Evolutionary conservation across 257 asterid genomes (phyloP), one percentile per base, ranked within the genome.

Genomic region (Nicotiana noctiflora): DNA sequence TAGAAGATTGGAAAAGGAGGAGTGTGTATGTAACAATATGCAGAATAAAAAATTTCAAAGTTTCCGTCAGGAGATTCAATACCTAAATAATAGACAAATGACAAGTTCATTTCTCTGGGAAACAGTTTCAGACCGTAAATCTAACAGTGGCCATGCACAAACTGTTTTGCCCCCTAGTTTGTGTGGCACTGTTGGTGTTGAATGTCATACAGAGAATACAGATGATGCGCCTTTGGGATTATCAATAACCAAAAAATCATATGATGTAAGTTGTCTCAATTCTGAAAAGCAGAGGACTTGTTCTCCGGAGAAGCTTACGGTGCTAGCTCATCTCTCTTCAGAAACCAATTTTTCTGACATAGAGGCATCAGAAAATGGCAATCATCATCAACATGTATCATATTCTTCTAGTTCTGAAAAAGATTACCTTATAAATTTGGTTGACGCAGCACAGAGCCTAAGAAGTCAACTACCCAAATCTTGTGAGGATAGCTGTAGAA

Each of bases 41-140:
- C 68, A 70, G 66, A 76, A 59, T 55, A 53, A 77, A 29, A 85
- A 80, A 40, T 66, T 63, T 80, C 86, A 34, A 23, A 85, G 86
- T 74, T 85, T 85, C 52, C 65, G 83, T 77, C 84, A 85, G 51
- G 86, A 84, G 85, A 82, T 84, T 63, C 81, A 79, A 25, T 53
- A 72, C 80, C 77, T 84, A 82, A 51, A 74, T 61, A 79, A 74
- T 32, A 75, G 70, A 53, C 79, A 61, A 61, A 14, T 60, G 56
- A 40, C 57, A 21, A 60, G 76, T 68, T 85, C 82, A 57, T 59
- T 82, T 68, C 51, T 49, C 62, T 19, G 79, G 61, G 32, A 65
- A 52, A 59, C 59, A 51, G 81, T 76, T 46, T 76, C 84, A 14
- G 77, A 62, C 6, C 32, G 9, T 65, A 80, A 79, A 66, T 9